A percentile compares a stretch with the other conserved stretches of the same genome.
Conservation (phyloP, 2,329 filamentous ascomycete species). For the Rutstroemia sp. region DNA sequence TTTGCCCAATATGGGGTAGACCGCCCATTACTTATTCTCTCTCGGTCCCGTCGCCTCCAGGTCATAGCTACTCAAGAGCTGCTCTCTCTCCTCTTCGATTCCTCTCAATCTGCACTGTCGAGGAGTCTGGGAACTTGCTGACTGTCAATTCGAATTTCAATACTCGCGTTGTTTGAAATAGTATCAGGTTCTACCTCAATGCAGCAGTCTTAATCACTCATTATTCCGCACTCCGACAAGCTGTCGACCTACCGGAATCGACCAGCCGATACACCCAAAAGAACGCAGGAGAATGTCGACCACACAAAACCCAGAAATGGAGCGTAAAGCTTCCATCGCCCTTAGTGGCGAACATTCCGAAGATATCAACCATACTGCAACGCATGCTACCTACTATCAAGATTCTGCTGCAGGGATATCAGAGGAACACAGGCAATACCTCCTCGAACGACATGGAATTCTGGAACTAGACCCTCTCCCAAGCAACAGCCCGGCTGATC, state of each 20-base stretch:
- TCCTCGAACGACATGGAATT: conserved; percentile 10
- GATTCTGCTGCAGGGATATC: background rate
- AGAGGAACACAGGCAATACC: conserved; percentile 9
- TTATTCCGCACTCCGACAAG: too few species aligned
- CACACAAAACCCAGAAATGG: background rate
- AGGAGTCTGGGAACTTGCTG: too few species aligned
- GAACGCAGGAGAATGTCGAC: background rate
- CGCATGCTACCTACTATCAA: background rate
- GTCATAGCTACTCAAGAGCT: background rate
- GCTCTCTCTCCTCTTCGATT: background rate
- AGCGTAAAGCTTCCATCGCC: background rate
- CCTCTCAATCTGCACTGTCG: too few species aligned
- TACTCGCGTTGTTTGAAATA: too few species aligned
- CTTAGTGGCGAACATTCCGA: background rate
- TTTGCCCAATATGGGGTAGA: background rate
- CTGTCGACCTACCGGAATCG: too few species aligned
- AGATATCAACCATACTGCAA: background rate
- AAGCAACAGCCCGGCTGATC: conserved; percentile 33
- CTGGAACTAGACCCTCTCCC: conserved; percentile 12
- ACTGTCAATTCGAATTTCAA: too few species aligned
- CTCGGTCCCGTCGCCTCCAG: background rate
- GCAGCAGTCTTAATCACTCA: too few species aligned
- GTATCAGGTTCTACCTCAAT: too few species aligned
- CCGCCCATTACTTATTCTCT: background rate
- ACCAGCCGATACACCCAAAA: background rate